Base-by-base conservation (phyloP, 192 early-diverging fungal species). In the Backusella sp. region DNA sequence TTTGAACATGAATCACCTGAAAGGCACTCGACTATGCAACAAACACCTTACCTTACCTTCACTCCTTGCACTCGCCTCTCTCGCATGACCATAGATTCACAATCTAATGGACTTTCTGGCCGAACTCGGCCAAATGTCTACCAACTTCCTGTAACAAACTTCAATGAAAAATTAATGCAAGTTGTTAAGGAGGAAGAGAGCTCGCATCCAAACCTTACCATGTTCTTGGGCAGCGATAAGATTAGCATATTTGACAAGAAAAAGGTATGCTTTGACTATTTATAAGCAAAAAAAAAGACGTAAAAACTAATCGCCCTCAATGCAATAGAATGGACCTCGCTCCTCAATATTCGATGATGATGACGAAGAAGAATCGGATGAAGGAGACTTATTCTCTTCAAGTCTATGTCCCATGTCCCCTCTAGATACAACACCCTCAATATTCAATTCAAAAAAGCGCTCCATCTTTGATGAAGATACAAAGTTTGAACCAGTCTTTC, bases 21-120 rank as follows among this genome's bases (percentile, higher is more conserved):
- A 26, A 62, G 56, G 9, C 21, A 62, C 26, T 14, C 56, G 21
- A 62, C 56, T 28, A 19, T 62, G 9, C 26, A 44, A 44, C 70
- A 71, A 17, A 49, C 28, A 7, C 26, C 39, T 34, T 30, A 46
- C 2, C 26, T 41, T 17, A 41, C 42, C 28, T 71, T 71, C 39
- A 71, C 70, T 30, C 70, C 70, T 2, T 71, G 70, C 28, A 71
- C 70, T 71, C 70, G 70, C 0, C 39, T 71, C 19, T 71, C 70
- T 26, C 35, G 70, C 15, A 71, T 71, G 70, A 71, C 70, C 2
- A 71, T 71, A 46, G 70, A 71, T 8, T 71, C 70, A 28, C 70
- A 71, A 49, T 49, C 70, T 4, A 71, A 71, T 30, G 26, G 44
- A 21, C 9, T 23, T 37, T 21, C 21, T 56, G 39, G 68, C 2